Percentiles rank a stretch among this genome's conserved stretches.
Evolutionary conservation across 169 alveolate genomes (phyloP).

Genomic region (Sarcocystis neurona): DNA sequence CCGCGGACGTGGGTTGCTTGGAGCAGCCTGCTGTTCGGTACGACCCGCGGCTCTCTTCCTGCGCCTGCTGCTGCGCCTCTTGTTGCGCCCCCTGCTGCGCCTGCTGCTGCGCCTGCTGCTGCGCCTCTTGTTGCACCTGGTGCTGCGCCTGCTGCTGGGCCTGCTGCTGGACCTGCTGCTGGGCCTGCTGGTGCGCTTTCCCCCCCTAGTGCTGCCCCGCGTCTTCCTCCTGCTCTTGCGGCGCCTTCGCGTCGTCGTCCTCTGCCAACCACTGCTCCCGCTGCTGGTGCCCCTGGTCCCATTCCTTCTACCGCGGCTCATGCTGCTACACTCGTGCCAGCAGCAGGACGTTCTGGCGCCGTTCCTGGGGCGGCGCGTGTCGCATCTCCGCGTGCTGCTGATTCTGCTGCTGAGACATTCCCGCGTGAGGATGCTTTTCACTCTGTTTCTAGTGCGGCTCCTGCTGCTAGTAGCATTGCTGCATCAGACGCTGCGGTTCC

Average conservation of each 20-base stretch:
- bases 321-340: neutral
- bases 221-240: neutral
- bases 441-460: neutral
- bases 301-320: neutral
- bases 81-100: neutral
- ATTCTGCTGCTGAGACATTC: too few species aligned
- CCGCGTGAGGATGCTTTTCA: too few species aligned
- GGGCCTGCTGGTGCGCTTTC: neutral
- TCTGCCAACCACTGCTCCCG: neutral
- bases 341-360: neutral
- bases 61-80: neutral
- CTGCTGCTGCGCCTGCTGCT: neutral
- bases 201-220: neutral
- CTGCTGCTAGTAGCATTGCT: neutral
- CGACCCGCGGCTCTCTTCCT: neutral
- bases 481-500: neutral
- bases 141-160: neutral
- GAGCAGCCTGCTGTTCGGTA: too few species aligned
- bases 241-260: neutral
- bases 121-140: neutral
- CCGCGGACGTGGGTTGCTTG: too few species aligned
- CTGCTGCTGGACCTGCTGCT: neutral
- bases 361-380: too few species aligned
- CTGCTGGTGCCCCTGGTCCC: conserved; percentile 1
- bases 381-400: too few species aligned